Percentiles rank a stretch among this genome's conserved stretches.
Conservation (phyloP, 768 basidiomycete genomes). For the Butyriboletus loyo region DNA sequence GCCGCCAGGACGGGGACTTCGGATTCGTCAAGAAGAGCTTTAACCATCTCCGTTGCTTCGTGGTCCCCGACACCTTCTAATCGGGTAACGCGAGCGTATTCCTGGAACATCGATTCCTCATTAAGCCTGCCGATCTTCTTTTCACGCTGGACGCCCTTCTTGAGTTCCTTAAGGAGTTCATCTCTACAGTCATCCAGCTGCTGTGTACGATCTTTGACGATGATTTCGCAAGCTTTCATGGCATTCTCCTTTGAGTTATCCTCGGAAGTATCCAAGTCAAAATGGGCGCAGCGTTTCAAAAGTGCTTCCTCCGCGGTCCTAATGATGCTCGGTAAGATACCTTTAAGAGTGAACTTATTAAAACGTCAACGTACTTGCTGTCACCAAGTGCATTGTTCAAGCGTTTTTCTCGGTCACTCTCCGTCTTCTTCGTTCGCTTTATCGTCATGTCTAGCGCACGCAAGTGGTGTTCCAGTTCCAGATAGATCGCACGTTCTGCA, state of each 20-base stretch:
- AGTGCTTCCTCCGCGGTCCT: conserved; percentile 91
- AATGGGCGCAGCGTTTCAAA: conserved; percentile 93
- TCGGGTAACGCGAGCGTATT: conserved; percentile 67
- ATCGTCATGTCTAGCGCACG: conserved; percentile 85
- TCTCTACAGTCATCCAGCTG: conserved; percentile 78
- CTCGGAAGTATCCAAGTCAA: conserved; percentile 69
- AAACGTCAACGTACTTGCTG: conserved; percentile 57
- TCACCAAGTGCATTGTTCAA: conserved; percentile 84
- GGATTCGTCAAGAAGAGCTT: conserved; percentile 59
- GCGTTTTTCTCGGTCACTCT: conserved; percentile 86
- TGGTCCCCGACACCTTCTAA: conserved; percentile 69
- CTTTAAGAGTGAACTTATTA: neutral
- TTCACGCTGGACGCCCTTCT: conserved; percentile 65
- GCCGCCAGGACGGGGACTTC: conserved; percentile 39
- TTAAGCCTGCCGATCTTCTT: conserved; percentile 58
- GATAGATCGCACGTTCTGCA: conserved; percentile 90
- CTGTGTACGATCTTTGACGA: conserved; percentile 74
- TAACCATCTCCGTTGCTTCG: conserved; percentile 65
- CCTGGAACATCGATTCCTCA: conserved; percentile 76
- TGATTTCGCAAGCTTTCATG: conserved; percentile 90
- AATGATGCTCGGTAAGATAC: conserved; percentile 3
- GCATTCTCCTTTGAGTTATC: conserved; percentile 62
- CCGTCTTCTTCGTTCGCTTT: conserved; percentile 60
- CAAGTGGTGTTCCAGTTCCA: conserved; percentile 91
- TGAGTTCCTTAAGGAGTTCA: conserved; percentile 66